Evolutionary conservation across 768 basidiomycete genomes (phyloP).

Genomic region (Phaeotremella skinneri): DNA sequence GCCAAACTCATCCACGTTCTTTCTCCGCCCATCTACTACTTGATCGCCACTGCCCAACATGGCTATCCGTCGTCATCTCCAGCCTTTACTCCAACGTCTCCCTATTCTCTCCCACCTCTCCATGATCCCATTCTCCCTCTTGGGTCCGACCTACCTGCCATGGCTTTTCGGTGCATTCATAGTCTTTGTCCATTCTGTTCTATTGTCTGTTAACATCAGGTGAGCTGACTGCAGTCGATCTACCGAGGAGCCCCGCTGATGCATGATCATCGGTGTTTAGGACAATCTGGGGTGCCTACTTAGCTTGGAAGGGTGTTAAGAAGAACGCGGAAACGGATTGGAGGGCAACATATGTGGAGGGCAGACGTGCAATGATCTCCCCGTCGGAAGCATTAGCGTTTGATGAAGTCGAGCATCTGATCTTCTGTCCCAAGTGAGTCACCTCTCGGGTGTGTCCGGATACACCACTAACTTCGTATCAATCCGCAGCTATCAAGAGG

Average conservation of each 20-base stretch:
- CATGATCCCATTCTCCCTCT: conserved; percentile 26
- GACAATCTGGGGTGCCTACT: conserved; percentile 25
- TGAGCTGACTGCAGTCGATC: conserved; percentile 3
- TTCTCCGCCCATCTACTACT: neutral
- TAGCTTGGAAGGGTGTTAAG: conserved; percentile 30
- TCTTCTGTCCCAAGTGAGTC: conserved; percentile 33
- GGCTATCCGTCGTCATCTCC: conserved; percentile 10
- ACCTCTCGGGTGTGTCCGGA: neutral
- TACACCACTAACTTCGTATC: conserved; percentile 1
- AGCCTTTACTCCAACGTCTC: conserved; percentile 26
- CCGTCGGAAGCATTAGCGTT: conserved; percentile 20
- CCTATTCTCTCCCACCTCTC: conserved; percentile 26
- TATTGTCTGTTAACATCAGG: conserved; percentile 31
- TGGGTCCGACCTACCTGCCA: conserved; percentile 19
- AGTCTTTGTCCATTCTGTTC: conserved; percentile 22
- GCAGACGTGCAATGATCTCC: conserved; percentile 1
- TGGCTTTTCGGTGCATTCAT: conserved; percentile 19
- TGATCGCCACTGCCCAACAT: neutral
- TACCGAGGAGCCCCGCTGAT: neutral
- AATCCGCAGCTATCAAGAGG: conserved; percentile 24
- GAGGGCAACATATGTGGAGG: conserved; percentile 18
- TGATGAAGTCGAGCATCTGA: conserved; percentile 35
- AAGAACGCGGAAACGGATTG: conserved; percentile 24
- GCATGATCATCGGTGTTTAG: neutral
- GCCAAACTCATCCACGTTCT: neutral